These are phyloP conservation scores for Asterionellopsis glacialis DNA, from an alignment of 108 stramenopile species.

Conservation along the genomic window DNA sequence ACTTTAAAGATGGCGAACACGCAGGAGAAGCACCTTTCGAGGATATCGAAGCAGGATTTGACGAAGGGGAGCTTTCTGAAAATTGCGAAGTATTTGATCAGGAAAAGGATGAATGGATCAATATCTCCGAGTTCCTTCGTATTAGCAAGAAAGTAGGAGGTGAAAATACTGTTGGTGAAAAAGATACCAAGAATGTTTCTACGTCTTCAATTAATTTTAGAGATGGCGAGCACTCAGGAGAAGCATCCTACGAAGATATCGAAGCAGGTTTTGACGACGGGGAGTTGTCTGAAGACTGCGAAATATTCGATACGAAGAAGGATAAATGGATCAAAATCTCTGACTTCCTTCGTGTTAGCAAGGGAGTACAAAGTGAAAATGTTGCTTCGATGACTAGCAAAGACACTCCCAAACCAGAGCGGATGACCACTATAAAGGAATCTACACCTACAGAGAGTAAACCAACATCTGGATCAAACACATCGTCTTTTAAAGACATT, in stretches of 20 bases:
- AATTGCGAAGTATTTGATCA: conserved; percentile 45
- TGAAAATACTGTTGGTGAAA: too few relatives aligned
- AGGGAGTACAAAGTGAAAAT: background rate
- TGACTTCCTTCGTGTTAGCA: conserved; percentile 16
- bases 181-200: background rate
- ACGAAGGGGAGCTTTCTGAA: conserved; percentile 69
- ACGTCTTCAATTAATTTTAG: conserved; percentile 25
- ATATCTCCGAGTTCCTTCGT: too few relatives aligned
- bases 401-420: background rate
- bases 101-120: too few relatives aligned
- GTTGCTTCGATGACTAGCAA: too few relatives aligned
- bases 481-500: conserved; percentile 3
- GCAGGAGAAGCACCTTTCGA: conserved; percentile 56
- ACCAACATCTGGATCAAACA: background rate
- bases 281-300: conserved; percentile 57
- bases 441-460: background rate
- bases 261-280: conserved; percentile 66
- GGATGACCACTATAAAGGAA: background rate
- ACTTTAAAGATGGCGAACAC: conserved; percentile 73
- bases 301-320: conserved; percentile 29
- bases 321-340: conserved; percentile 56
- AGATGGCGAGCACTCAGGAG: conserved; percentile 70
- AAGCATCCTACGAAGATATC: conserved; percentile 63
- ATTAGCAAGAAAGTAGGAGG: too few relatives aligned
- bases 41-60: conserved; percentile 64